Evolutionary conservation across 768 basidiomycete species (phyloP).

Genomic region (Leccinum rimulosum): DNA sequence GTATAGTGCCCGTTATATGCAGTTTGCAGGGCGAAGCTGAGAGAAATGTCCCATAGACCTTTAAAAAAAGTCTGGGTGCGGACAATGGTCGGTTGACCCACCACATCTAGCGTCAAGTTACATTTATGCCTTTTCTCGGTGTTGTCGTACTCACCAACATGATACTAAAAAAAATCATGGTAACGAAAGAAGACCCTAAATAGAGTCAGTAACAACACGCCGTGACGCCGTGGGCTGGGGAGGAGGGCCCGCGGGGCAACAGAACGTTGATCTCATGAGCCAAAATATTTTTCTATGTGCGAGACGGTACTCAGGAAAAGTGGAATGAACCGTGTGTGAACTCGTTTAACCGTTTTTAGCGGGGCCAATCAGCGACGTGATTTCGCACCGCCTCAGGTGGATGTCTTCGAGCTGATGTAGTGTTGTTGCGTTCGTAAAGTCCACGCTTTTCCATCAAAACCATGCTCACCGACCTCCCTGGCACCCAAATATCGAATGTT

Average conservation of each 20-base stretch:
- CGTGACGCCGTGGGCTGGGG: no score
- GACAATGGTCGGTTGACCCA: no score
- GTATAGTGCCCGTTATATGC: neutral
- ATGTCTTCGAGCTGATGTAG: slow-evolving; percentile 18
- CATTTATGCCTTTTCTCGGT: neutral
- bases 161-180: neutral
- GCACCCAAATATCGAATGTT: neutral
- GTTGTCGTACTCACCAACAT: neutral
- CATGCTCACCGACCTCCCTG: slow-evolving; percentile 5
- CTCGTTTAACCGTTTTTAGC: neutral
- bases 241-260: no score
- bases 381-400: slow-evolving; percentile 30
- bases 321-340: slow-evolving; percentile 1
- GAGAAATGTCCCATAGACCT: neutral
- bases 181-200: neutral
- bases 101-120: neutral
- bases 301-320: neutral
- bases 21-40: neutral
- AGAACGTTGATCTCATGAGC: neutral
- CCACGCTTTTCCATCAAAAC: neutral
- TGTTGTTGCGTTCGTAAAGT: slow-evolving; percentile 8
- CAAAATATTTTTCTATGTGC: neutral
- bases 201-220: neutral
- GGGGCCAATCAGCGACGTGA: slow-evolving; percentile 25
- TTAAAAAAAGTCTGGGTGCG: neutral